phyloP scores from a whole-genome alignment of 352 stramenopile genomes.

The Phytopythium delawarense region DNA sequence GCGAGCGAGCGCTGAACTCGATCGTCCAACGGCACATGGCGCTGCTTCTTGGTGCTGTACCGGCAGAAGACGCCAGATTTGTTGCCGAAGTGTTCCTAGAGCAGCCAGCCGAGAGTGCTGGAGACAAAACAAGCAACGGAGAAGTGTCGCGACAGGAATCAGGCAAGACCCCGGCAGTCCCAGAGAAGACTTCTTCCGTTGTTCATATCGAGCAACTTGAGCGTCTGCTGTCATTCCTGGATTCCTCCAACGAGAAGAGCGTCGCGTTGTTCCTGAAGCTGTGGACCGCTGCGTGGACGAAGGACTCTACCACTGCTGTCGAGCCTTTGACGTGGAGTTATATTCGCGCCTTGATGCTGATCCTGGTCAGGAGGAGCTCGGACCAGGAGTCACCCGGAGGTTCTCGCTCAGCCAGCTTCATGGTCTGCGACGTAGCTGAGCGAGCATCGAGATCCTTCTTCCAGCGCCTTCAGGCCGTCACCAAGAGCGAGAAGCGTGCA shows the following conservation, averaged over 20 bases:
- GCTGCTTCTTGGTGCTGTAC: conserved; percentile 43
- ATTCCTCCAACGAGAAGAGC: not conserved
- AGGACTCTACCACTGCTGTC: not conserved
- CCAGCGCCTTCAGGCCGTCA: conserved; percentile 9
- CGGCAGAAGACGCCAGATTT: conserved; percentile 11
- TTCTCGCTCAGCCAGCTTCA: conserved; percentile 2
- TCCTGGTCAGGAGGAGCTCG: conserved; percentile 13
- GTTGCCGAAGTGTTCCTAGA: not conserved
- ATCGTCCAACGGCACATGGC: conserved; percentile 42
- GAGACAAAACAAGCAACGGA: not conserved
- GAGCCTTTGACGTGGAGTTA: conserved; percentile 17
- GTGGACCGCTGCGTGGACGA: conserved; percentile 31
- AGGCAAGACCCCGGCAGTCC: not conserved
- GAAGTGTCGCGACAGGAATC: not conserved
- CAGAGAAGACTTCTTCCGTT: not conserved
- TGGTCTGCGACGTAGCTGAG: conserved; percentile 4
- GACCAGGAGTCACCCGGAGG: conserved; percentile 6
- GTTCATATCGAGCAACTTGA: not conserved
- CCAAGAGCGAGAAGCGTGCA: conserved; percentile 10
- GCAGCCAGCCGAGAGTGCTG: not conserved
- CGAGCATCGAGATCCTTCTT: conserved; percentile 16
- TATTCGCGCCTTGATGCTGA: conserved; percentile 16
- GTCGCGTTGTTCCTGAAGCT: conserved; percentile 28
- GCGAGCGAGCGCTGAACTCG: conserved; percentile 19
- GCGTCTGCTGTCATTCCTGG: not conserved